Evolutionary conservation across 805 yeast species (phyloP).

Genomic region (Isabelozyma rhagii): DNA sequence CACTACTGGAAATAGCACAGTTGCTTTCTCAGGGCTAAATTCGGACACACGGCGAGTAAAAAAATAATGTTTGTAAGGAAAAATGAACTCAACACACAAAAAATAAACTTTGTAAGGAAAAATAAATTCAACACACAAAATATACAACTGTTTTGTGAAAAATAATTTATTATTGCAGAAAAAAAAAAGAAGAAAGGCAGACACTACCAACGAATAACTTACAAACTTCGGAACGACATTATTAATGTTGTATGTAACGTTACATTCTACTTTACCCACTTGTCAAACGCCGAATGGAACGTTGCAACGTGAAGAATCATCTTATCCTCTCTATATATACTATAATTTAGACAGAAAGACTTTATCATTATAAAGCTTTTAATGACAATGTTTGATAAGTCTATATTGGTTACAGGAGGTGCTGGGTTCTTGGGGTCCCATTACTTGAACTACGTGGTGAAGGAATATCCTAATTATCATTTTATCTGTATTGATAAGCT

Average conservation of each 20-base stretch:
- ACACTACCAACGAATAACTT: too few relatives aligned
- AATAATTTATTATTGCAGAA: too few relatives aligned
- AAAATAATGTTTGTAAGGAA: too few relatives aligned
- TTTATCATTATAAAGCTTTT: background rate
- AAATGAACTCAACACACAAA: too few relatives aligned
- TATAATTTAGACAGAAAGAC: background rate
- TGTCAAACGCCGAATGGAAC: background rate
- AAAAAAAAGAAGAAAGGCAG: too few relatives aligned
- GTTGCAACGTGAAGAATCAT: background rate
- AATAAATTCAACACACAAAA: too few relatives aligned
- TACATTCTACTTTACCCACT: background rate
- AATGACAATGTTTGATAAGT: slow-evolving; percentile 3
- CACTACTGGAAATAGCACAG: too few relatives aligned
- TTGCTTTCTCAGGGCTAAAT: too few relatives aligned
- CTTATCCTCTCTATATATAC: background rate
- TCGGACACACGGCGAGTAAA: too few relatives aligned
- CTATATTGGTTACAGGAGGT: slow-evolving; percentile 51
- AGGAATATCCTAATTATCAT: slow-evolving; percentile 20
- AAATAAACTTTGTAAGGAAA: too few relatives aligned
- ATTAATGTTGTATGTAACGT: background rate
- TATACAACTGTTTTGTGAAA: too few relatives aligned
- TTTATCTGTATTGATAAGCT: slow-evolving; percentile 47
- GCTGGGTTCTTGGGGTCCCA: slow-evolving; percentile 58
- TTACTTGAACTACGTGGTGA: slow-evolving; percentile 34
- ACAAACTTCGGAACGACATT: background rate